A percentile compares a stretch with the other conserved stretches of the same genome.
These are phyloP conservation scores for Fagopyrum homotropicum DNA, from an alignment of 148 eudicot genomes.

Conservation along the genomic window DNA sequence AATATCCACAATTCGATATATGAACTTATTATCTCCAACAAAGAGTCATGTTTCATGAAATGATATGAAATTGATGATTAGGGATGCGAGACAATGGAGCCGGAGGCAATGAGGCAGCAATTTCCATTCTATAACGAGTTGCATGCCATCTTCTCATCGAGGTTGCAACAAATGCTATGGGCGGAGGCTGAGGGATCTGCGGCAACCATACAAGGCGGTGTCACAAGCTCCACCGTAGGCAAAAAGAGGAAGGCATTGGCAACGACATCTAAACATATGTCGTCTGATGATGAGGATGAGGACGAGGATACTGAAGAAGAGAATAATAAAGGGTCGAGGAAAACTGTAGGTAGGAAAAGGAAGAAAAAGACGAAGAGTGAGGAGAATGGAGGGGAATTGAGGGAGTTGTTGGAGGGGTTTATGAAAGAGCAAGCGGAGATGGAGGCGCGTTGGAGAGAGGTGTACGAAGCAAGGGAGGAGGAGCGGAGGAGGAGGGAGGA, in stretches of 20 bases:
- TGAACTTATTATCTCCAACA: too few species aligned
- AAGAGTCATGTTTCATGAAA: background rate
- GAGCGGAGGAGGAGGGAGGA: constrained; percentile 55
- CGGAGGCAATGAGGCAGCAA: constrained; percentile 70
- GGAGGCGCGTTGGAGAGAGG: constrained; percentile 62
- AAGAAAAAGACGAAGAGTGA: background rate
- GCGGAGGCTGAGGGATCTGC: constrained; percentile 54
- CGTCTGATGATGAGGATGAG: constrained; percentile 73
- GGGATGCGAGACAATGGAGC: constrained; percentile 80
- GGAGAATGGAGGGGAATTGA: constrained; percentile 8
- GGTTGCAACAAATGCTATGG: constrained; percentile 89
- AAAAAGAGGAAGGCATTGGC: constrained; percentile 26
- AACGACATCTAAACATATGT: constrained; percentile 13
- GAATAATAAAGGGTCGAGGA: constrained; percentile 19
- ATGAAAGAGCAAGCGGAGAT: constrained; percentile 60
- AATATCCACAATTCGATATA: too few species aligned
- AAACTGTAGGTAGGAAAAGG: background rate
- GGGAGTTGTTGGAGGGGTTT: constrained; percentile 61
- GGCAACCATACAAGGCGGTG: constrained; percentile 11
- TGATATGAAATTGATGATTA: background rate
- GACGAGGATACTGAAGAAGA: background rate
- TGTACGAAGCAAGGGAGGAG: constrained; percentile 66
- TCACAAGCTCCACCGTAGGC: constrained; percentile 11
- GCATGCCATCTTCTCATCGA: constrained; percentile 60
- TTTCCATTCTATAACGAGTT: constrained; percentile 83